Percentiles rank a stretch among this genome's conserved stretches.
These are phyloP conservation scores for Neophaeococcomyces mojaviensis DNA, from an alignment of 2,329 filamentous ascomycete genomes.

Conservation along the genomic window DNA sequence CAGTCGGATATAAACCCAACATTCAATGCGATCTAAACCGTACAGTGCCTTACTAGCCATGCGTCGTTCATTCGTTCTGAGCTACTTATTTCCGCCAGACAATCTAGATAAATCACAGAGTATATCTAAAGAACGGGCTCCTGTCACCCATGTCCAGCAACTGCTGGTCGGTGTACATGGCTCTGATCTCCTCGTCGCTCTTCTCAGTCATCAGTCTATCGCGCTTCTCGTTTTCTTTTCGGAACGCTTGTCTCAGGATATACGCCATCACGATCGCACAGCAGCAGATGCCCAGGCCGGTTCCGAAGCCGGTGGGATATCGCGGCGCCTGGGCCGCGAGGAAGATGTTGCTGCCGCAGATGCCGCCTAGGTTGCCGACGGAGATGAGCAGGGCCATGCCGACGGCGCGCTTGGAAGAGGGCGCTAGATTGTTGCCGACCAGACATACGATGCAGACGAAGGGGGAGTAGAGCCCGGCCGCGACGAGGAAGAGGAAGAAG, in stretches of 20 bases:
- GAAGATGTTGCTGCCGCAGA: conserved; percentile 36
- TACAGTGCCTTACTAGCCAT: too few species aligned
- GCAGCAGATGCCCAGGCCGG: conserved; percentile 28
- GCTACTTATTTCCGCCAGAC: too few species aligned
- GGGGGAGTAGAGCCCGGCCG: conserved; percentile 60
- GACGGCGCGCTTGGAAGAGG: conserved; percentile 61
- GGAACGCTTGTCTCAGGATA: conserved; percentile 23
- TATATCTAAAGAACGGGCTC: conserved; percentile 29
- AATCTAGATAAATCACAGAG: conserved; percentile 20
- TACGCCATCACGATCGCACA: conserved; percentile 27
- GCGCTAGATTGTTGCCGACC: conserved; percentile 65
- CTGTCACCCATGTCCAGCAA: conserved; percentile 28
- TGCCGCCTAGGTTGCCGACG: conserved; percentile 53
- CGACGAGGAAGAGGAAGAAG: conserved; percentile 35
- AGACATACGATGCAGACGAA: conserved; percentile 52
- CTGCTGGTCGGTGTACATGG: conserved; percentile 19
- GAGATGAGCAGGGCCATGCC: conserved; percentile 60
- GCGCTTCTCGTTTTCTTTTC: conserved; percentile 27
- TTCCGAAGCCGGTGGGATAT: conserved; percentile 33
- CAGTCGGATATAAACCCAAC: too few species aligned
- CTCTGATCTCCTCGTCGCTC: conserved; percentile 22
- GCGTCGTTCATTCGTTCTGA: too few species aligned
- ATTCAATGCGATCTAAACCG: too few species aligned
- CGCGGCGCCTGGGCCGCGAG: conserved; percentile 27
- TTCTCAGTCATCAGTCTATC: conserved; percentile 14